phyloP scores from a whole-genome alignment of 2,329 filamentous ascomycete species.

The Dactylonectria macrodidyma region DNA sequence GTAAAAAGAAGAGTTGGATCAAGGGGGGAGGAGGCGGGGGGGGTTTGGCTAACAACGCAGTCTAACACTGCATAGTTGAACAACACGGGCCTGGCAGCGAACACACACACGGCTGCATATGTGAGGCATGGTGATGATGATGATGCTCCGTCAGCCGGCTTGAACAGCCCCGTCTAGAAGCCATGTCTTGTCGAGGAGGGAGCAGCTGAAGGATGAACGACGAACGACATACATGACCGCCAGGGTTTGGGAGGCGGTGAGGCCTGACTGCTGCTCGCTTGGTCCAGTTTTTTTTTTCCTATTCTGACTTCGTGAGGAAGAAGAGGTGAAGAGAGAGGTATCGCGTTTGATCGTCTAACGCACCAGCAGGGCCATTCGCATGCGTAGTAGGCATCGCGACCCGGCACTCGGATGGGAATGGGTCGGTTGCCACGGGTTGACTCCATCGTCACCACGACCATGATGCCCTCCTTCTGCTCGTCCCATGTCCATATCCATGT shows the following conservation, averaged over 20 bases:
- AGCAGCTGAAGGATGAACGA: conserved; percentile 8
- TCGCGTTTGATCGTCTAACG: conserved; percentile 20
- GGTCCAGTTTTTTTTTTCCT: not conserved
- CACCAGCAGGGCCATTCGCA: conserved; percentile 26
- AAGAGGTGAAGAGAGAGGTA: conserved; percentile 5
- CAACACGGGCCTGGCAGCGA: conserved; percentile 20
- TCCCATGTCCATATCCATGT: not conserved
- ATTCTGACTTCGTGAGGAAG: not conserved
- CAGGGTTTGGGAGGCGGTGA: conserved; percentile 19
- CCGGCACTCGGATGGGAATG: conserved; percentile 21
- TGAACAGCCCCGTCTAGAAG: not conserved
- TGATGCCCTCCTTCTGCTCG: not conserved
- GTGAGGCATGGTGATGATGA: conserved; percentile 8
- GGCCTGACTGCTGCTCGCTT: conserved; percentile 16
- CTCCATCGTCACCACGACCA: not conserved
- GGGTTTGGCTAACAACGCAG: not conserved
- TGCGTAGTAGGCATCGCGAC: conserved; percentile 4
- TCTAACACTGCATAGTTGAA: too few relatives aligned
- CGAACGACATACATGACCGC: not conserved
- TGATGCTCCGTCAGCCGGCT: not conserved
- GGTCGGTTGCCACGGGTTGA: conserved; percentile 15
- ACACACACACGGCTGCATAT: conserved; percentile 6
- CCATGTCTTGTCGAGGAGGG: not conserved
- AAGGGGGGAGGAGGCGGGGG: conserved; percentile 1
- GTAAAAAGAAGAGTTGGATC: not conserved